Conservation (phyloP, 495 filamentous ascomycete genomes). For the Chlorociboria aeruginascens region DNA sequence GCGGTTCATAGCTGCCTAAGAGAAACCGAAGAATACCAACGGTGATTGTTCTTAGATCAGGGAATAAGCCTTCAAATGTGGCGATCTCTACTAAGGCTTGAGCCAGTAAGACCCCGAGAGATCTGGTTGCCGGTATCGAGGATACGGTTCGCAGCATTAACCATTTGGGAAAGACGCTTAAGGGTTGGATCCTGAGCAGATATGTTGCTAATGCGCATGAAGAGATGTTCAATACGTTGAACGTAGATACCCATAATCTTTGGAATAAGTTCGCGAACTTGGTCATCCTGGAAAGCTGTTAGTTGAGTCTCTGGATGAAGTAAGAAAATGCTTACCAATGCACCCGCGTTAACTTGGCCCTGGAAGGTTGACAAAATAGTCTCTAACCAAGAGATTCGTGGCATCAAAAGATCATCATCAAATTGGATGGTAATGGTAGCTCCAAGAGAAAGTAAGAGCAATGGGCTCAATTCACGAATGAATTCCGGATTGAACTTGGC, state of each 20-base stretch:
- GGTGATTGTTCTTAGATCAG: too few relatives aligned
- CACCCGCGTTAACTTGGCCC: conserved; percentile 10
- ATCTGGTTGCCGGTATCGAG: conserved; percentile 6
- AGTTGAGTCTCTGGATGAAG: conserved; percentile 1
- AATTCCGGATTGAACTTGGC: conserved; percentile 60
- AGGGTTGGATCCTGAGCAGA: conserved; percentile 50
- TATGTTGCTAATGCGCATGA: conserved; percentile 51
- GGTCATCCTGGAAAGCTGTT: conserved; percentile 46
- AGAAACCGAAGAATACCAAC: too few relatives aligned
- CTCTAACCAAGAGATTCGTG: conserved; percentile 73
- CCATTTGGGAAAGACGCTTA: conserved; percentile 49
- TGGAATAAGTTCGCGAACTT: conserved; percentile 60
- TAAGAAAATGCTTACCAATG: conserved; percentile 30
- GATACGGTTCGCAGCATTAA: conserved; percentile 18
- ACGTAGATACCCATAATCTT: conserved; percentile 63
- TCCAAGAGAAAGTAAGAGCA: conserved; percentile 73
- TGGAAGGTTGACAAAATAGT: conserved; percentile 44
- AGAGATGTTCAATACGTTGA: conserved; percentile 56
- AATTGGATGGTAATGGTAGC: conserved; percentile 68
- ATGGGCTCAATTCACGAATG: conserved; percentile 55
- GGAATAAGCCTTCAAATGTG: too few relatives aligned
- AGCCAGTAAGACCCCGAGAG: too few relatives aligned
- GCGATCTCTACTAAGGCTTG: too few relatives aligned
- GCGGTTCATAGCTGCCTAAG: too few relatives aligned
- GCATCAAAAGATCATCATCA: conserved; percentile 41